Conservation (phyloP, 2,329 filamentous ascomycete genomes). For the Venturia nashicola region DNA sequence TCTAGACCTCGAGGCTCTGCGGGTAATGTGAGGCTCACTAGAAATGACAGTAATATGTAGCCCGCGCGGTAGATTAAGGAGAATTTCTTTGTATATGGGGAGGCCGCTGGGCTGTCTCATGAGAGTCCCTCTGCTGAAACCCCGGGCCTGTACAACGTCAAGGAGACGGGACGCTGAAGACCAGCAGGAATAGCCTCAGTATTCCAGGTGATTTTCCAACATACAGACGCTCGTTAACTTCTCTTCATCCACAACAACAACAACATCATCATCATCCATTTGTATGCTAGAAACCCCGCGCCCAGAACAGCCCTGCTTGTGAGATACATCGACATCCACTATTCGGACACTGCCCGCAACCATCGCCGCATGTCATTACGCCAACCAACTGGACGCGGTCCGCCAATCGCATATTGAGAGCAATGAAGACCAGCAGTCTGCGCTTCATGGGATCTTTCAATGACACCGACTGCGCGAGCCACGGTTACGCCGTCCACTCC, state of each 20-base stretch:
- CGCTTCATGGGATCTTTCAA: conserved; percentile 3
- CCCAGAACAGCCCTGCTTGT: neutral
- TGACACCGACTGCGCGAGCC: conserved; percentile 1
- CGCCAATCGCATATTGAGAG: neutral
- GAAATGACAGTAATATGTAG: neutral
- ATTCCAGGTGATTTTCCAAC: neutral
- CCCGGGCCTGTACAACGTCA: neutral
- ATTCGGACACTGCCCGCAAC: neutral
- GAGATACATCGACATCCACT: neutral
- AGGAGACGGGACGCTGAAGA: neutral
- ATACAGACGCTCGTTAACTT: neutral
- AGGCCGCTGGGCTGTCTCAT: neutral
- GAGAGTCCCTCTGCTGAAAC: neutral
- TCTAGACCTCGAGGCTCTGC: neutral
- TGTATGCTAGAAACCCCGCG: neutral
- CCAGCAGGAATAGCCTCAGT: neutral
- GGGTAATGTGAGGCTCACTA: neutral
- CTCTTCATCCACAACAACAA: neutral
- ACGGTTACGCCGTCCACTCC: conserved; percentile 6
- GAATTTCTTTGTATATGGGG: neutral
- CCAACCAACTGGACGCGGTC: neutral
- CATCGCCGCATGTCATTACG: conserved; percentile 1
- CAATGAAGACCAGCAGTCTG: conserved; percentile 1
- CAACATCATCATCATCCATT: neutral
- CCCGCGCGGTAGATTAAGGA: neutral